Evolutionary conservation across 2,329 filamentous ascomycete species (phyloP), one percentile per base, ranked within the genome.

Genomic region (Colletotrichum euphorbiae): DNA sequence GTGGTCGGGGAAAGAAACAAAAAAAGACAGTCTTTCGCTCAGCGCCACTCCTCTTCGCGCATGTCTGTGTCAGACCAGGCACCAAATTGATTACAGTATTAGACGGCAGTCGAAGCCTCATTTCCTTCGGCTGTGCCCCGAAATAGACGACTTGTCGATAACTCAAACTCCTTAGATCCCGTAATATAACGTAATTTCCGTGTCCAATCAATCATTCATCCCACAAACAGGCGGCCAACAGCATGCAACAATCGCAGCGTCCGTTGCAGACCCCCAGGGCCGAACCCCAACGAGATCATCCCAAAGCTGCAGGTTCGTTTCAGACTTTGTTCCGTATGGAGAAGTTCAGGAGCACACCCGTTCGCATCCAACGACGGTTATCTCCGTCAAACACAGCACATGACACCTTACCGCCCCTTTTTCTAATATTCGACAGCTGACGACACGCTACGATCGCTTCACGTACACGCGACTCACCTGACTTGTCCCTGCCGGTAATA

Each of bases 241-340:
- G 28, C 63, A 72, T 40, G 8, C 55, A 60, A 50, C 48, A 38
- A 40, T 59, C 19, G 42, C 62, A 65, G 40, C 42, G 17, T 50
- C 50, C 31, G n/a, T 21, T 59, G 54, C 31, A 21, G 15, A 17
- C 54, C 58, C 24, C 31, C n/a, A n/a, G n/a, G n/a, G n/a, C n/a
- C 31, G 50, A 31, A 4, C 17, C 42, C n/a, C 50, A 55, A 21
- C 11, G 42, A 64, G 52, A 58, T 63, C 60, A 43, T 56, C 40
- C 55, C 55, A 42, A 65, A 57, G 62, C 40, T 69, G 56, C 63
- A 67, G 56, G 51, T 62, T 57, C 45, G 67, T 69, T 69, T 69
- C 62, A 69, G 57, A 67, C n/a, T n/a, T n/a, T 38, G 43, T 51
- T 69, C 63, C 62, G 57, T 50, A 51, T 59, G 42, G 48, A 59